A percentile compares a stretch with the other conserved stretches of the same genome.
Evolutionary conservation across 352 stramenopile species (phyloP).

Genomic region (Globisporangium paroecandrum): DNA sequence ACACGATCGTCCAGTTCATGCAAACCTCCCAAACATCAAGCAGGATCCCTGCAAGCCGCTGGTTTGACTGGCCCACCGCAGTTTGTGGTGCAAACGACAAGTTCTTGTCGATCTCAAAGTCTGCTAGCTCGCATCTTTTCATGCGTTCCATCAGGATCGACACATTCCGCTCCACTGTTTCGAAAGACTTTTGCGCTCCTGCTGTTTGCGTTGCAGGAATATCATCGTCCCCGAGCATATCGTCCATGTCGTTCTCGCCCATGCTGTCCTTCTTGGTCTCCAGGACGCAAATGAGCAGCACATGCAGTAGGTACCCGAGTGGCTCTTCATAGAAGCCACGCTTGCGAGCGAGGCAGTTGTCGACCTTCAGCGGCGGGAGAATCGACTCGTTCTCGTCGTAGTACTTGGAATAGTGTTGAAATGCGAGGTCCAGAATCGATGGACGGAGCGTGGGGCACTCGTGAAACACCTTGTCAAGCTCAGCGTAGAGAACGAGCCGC

Average conservation of each 20-base stretch:
- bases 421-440: slow-evolving; percentile 46
- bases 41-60: slow-evolving; percentile 26
- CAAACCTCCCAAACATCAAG: slow-evolving; percentile 33
- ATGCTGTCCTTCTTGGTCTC: slow-evolving; percentile 19
- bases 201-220: slow-evolving; percentile 34
- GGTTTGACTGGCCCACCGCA: slow-evolving; percentile 29
- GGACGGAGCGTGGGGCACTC: slow-evolving; percentile 40
- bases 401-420: slow-evolving; percentile 38
- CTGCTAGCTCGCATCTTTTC: slow-evolving; percentile 37
- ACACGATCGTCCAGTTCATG: slow-evolving; percentile 35
- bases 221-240: slow-evolving; percentile 34
- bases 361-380: slow-evolving; percentile 45
- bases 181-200: slow-evolving; percentile 19
- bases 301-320: slow-evolving; percentile 37
- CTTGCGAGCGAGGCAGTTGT: slow-evolving; percentile 30
- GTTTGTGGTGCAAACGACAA: slow-evolving; percentile 29
- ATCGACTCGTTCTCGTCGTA: slow-evolving; percentile 48
- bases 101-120: slow-evolving; percentile 54
- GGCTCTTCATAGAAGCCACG: slow-evolving; percentile 40
- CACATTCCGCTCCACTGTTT: slow-evolving; percentile 26
- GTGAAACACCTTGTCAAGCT: slow-evolving; percentile 38
- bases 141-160: slow-evolving; percentile 40
- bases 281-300: slow-evolving; percentile 29
- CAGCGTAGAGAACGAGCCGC: slow-evolving; percentile 41
- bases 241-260: slow-evolving; percentile 20